Evolutionary conservation across 345 rosid species (phyloP).

Genomic region (Mercurialis annua): DNA sequence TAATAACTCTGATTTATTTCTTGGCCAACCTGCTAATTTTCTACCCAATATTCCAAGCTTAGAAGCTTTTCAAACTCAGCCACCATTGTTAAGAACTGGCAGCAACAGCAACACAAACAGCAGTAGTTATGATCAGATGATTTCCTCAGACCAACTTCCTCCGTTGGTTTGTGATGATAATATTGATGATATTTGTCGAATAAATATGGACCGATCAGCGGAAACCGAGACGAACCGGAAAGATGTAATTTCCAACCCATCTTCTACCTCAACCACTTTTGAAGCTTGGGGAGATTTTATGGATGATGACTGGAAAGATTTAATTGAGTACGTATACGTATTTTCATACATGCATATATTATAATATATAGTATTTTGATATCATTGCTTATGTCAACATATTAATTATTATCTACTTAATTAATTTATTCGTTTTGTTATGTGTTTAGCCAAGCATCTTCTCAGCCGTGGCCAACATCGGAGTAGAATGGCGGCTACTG

Average conservation of each 20-base stretch:
- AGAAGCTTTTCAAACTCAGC: constrained; percentile 21
- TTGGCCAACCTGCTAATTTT: constrained; percentile 17
- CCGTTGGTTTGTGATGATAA: constrained; percentile 39
- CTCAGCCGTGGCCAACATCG: constrained; percentile 46
- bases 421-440: too few species aligned
- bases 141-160: constrained; percentile 37
- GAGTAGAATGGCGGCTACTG: constrained; percentile 10
- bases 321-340: constrained; percentile 45
- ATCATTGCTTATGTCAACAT: background rate
- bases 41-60: constrained; percentile 25
- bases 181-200: constrained; percentile 28
- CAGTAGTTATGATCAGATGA: constrained; percentile 17
- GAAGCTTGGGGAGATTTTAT: constrained; percentile 47
- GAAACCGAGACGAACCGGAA: constrained; percentile 27
- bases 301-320: constrained; percentile 62
- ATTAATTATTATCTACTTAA: background rate
- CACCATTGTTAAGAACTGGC: background rate
- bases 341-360: background rate
- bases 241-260: constrained; percentile 43
- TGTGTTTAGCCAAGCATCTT: constrained; percentile 49
- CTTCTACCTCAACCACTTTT: constrained; percentile 41
- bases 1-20: constrained; percentile 21
- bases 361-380: background rate
- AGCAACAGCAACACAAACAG: background rate
- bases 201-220: constrained; percentile 14